Evolutionary conservation across 2,329 filamentous ascomycete species (phyloP).

Genomic region (Epichloe baconii): DNA sequence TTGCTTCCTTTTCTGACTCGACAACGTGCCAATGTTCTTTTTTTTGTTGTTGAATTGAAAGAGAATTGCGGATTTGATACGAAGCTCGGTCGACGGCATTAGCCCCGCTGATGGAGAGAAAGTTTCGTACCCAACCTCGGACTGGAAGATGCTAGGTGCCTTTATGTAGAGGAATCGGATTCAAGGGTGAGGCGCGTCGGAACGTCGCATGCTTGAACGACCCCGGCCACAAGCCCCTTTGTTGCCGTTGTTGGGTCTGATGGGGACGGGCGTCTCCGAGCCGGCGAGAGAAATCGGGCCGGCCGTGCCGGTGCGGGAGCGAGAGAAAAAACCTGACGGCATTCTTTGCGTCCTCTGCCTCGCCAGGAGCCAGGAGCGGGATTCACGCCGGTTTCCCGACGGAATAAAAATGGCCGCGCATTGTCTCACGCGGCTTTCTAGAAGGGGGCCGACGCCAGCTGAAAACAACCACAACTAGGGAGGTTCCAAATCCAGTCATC

Average conservation of each 20-base stretch:
- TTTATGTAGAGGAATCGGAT: neutral
- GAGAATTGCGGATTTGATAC: neutral
- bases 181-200: neutral
- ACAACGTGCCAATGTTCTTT: neutral
- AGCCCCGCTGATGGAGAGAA: neutral
- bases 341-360: neutral
- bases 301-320: neutral
- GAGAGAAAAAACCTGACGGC: neutral
- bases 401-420: neutral
- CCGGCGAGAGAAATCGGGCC: neutral
- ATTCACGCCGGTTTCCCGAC: slow-evolving; percentile 3
- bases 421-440: slow-evolving; percentile 8
- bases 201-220: neutral
- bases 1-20: neutral
- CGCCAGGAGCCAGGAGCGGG: neutral
- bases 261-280: neutral
- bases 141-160: neutral
- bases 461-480: neutral
- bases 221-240: neutral
- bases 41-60: neutral
- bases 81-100: neutral
- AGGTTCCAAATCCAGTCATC: neutral
- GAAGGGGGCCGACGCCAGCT: slow-evolving; percentile 4
- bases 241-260: neutral
- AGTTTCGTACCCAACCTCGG: neutral